phyloP scores from a whole-genome alignment of 257 asterid genomes.

The Solanum raphanifolium region DNA sequence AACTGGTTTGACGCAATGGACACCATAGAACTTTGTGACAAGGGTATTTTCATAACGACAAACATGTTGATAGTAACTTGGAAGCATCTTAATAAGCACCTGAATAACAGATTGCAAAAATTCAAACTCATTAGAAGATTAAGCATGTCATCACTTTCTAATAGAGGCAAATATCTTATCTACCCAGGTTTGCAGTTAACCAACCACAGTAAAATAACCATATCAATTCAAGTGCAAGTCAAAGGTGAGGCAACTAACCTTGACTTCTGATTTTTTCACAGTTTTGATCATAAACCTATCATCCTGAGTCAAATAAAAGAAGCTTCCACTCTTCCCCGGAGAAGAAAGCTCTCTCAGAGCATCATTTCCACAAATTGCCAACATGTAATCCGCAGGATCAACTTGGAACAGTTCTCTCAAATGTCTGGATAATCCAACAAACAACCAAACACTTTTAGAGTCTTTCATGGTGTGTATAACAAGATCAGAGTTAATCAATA shows the following conservation, averaged over 20 bases:
- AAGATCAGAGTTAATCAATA: not conserved
- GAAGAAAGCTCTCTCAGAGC: slow-evolving; percentile 95
- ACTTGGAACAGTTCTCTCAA: slow-evolving; percentile 83
- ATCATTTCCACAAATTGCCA: slow-evolving; percentile 89
- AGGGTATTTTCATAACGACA: slow-evolving; percentile 78
- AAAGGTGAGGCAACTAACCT: slow-evolving; percentile 56
- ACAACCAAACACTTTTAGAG: not conserved
- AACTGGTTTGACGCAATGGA: slow-evolving; percentile 94
- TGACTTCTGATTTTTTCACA: slow-evolving; percentile 95
- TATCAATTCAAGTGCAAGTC: slow-evolving; percentile 4
- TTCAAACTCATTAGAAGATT: slow-evolving; percentile 3
- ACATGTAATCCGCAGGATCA: slow-evolving; percentile 96
- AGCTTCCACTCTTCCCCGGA: slow-evolving; percentile 98
- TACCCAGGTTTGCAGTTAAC: not conserved
- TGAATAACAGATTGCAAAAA: slow-evolving; percentile 17
- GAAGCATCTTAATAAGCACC: slow-evolving; percentile 97
- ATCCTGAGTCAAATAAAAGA: slow-evolving; percentile 89
- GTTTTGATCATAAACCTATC: slow-evolving; percentile 98
- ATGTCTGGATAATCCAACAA: slow-evolving; percentile 37
- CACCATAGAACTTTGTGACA: slow-evolving; percentile 85
- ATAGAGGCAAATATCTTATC: not conserved
- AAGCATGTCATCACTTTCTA: not conserved
- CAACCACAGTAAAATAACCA: not conserved
- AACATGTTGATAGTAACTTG: slow-evolving; percentile 70
- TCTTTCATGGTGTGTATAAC: not conserved